Conservation (phyloP, 129 eudicot species). For the Scalesia atractyloides region DNA sequence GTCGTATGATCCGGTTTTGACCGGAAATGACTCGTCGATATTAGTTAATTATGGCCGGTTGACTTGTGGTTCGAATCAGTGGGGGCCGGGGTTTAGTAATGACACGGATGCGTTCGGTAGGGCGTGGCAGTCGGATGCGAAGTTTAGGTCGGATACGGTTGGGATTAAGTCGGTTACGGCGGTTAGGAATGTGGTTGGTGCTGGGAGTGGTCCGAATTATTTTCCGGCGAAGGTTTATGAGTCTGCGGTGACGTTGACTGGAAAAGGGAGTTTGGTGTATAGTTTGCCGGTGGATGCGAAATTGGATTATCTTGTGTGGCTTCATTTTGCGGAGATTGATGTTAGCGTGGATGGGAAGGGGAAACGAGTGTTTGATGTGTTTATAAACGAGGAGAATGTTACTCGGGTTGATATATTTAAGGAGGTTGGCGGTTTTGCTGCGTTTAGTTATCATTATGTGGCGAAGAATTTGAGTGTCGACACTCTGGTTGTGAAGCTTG, state of each 20-base stretch:
- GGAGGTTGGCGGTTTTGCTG: conserved; percentile 83
- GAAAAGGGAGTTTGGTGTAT: conserved; percentile 56
- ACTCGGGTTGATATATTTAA: conserved; percentile 73
- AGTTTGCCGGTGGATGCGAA: conserved; percentile 85
- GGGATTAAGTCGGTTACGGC: conserved; percentile 54
- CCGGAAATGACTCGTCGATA: conserved; percentile 44
- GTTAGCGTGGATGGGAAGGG: conserved; percentile 72
- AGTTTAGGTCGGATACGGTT: conserved; percentile 38
- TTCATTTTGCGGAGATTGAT: conserved; percentile 95
- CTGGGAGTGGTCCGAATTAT: conserved; percentile 59
- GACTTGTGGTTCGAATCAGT: conserved; percentile 70
- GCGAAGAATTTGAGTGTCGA: conserved; percentile 79
- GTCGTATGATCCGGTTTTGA: conserved; percentile 52
- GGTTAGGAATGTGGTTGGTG: conserved; percentile 40
- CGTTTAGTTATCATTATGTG: conserved; percentile 63
- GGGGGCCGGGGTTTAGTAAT: conserved; percentile 98
- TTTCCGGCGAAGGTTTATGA: conserved; percentile 80
- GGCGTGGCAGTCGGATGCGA: conserved; percentile 81
- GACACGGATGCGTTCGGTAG: conserved; percentile 78
- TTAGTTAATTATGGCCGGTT: conserved; percentile 87
- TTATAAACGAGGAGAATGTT: conserved; percentile 69
- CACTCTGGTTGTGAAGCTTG: conserved; percentile 61
- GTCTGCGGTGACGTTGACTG: conserved; percentile 53
- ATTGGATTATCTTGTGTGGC: conserved; percentile 85
- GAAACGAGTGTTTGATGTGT: conserved; percentile 79